Base-by-base conservation (phyloP, 257 asterid genomes). In the Euphrasia confusa region DNA sequence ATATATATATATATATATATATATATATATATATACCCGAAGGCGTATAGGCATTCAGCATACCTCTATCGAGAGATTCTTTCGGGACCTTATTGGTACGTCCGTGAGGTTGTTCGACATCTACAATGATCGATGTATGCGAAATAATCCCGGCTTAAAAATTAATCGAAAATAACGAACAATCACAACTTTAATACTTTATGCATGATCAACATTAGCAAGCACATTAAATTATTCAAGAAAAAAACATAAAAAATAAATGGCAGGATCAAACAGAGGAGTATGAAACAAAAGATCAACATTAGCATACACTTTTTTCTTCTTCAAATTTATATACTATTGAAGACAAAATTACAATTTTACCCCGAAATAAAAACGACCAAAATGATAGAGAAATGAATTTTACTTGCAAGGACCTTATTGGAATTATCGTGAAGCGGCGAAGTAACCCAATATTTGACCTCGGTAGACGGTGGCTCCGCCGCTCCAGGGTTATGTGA, bases 361-460 rank as follows among this genome's bases (percentile, higher is more conserved):
- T 30, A 30, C 33, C 33, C 33, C 33, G 12, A 39, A 39, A 39
- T 6, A 39, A 39, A 39, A 39, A 39, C 12, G 1, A 7, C 0
- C 10, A 6, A 37, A 39, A 39, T 5, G 1, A 37, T 5, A 39
- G 1, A 39, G 18, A 50, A 27, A 56, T 10, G 58, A 54, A 11
- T 9, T 13, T 66, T 56, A 66, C 71, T 45, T 58, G 71, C 3
- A 33, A 30, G 39, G 30, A 47, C 24, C 49, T 27, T 55, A 45
- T 35, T 7, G 40, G 56, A 24, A 35, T 35, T 40, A 10, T 35
- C 60, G 33, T 63, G 33, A 48, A 21, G 57, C n/a, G 63, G 63
- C 63, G 57, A 35, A 54, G 42, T 7, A 37, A 37, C 42, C 2
- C 12, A 0, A 37, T 37, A 9, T 37, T 37, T 37, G 11, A 37